Percentiles rank a stretch among this genome's conserved stretches.
phyloP scores from a whole-genome alignment of 192 early-diverging fungal species.

The Chytriomyces sp. region DNA sequence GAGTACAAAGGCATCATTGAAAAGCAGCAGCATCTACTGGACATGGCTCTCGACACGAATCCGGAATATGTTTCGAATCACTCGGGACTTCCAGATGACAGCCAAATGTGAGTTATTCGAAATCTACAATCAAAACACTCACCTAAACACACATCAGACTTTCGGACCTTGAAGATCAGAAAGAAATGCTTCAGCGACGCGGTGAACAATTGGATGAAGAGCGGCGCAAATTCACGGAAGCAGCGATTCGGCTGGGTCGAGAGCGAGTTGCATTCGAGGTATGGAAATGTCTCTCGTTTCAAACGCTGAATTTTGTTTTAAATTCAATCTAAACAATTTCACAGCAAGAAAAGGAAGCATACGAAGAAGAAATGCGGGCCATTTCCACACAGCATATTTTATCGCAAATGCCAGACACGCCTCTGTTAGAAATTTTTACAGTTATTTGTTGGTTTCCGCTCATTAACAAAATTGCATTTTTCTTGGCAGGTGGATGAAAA shows the following conservation, averaged over 20 bases:
- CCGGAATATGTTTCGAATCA: neutral
- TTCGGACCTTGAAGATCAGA: constrained; percentile 29
- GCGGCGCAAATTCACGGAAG: constrained; percentile 69
- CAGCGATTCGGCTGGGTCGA: constrained; percentile 71
- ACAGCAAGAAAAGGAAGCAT: constrained; percentile 14
- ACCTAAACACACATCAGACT: too few species aligned
- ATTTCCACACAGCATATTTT: constrained; percentile 7
- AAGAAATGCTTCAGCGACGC: constrained; percentile 52
- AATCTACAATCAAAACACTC: too few species aligned
- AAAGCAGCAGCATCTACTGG: constrained; percentile 48
- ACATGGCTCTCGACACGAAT: constrained; percentile 37
- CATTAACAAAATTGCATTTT: too few species aligned
- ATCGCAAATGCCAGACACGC: constrained; percentile 27
- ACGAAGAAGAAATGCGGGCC: constrained; percentile 24
- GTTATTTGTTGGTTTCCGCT: too few species aligned
- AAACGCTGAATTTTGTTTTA: too few species aligned
- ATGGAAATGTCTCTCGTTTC: too few species aligned
- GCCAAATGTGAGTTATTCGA: too few species aligned
- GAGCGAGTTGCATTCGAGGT: constrained; percentile 58
- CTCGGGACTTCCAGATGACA: too few species aligned
- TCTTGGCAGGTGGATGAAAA: neutral
- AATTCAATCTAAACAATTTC: too few species aligned
- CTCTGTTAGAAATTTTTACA: neutral
- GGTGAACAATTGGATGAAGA: constrained; percentile 63
- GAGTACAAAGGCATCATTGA: constrained; percentile 58